Evolutionary conservation across 2,329 filamentous ascomycete species (phyloP), one percentile per base, ranked within the genome.

Genomic region (Fusarium praegraminearum): DNA sequence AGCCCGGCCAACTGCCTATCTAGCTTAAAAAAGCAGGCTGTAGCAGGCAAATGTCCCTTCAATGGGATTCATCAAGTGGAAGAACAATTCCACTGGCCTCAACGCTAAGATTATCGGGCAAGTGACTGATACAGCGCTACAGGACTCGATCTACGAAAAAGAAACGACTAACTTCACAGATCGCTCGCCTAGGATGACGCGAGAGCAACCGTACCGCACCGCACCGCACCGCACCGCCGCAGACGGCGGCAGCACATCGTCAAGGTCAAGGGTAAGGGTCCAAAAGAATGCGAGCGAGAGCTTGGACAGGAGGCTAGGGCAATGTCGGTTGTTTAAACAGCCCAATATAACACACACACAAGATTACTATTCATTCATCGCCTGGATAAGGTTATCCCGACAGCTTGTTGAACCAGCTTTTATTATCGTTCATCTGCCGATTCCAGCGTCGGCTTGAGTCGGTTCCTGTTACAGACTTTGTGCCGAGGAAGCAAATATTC

Each of bases 141-240:
- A 40, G 15, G 11, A 30, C 57, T 58, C 57, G 35, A 47, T 54
- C 47, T 35, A 59, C 35, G 45, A 56, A 63, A 71, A 74, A 69
- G 57, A 61, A 73, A 71, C 43, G 38, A 57, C 53, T 57, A 65
- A 51, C 56, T 46, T 52, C 56, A 41, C 56, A 66, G 64, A 67
- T 73, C 64, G 52, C 36, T 28, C 55, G 41, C 26, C 40, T 53
- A 45, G 41, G 62, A 73, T 71, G 67, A 62, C 71, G 53, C 65
- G 58, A 65, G 47, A 49, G 46, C 24, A 20, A 40, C 49, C 24
- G 49, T 11, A 51, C 49, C 49, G 49, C 49, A 51, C 49, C 47
- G 47, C 46, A 51, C 49, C 47, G 47, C 46, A 35, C 30, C 49
- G 49, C 46, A 35, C 30, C 46, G 32, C 61, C 49, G 49, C 32